phyloP scores from a whole-genome alignment of 768 basidiomycete species.

The Podaxis rugospora region DNA sequence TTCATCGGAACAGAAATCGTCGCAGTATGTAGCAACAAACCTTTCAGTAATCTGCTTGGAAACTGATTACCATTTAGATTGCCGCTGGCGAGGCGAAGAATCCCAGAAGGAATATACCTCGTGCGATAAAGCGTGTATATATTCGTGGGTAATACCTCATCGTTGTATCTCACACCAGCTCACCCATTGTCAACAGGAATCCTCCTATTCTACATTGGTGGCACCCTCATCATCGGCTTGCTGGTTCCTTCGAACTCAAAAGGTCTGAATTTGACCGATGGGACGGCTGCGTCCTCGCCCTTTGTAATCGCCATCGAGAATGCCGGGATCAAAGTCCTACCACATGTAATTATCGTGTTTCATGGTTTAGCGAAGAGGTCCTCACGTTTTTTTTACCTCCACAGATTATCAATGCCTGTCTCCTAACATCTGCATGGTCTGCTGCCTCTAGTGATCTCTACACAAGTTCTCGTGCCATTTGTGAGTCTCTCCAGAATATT shows the following conservation, averaged over 20 bases:
- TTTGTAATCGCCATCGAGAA: conserved; percentile 88
- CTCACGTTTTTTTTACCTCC: not conserved
- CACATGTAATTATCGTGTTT: conserved; percentile 49
- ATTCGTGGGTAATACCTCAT: conserved; percentile 38
- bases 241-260: conserved; percentile 72
- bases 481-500: conserved; percentile 35
- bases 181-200: conserved; percentile 51
- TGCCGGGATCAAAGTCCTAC: conserved; percentile 84
- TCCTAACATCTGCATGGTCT: conserved; percentile 90
- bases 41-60: not conserved
- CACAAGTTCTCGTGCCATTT: conserved; percentile 83
- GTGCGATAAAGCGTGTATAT: conserved; percentile 70
- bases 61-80: conserved; percentile 41
- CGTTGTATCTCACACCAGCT: not conserved
- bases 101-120: conserved; percentile 60
- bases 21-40: conserved; percentile 46
- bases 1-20: conserved; percentile 94
- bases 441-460: conserved; percentile 88
- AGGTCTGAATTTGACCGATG: conserved; percentile 44
- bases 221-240: conserved; percentile 76
- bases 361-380: not conserved
- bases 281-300: conserved; percentile 72
- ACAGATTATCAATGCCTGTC: conserved; percentile 75
- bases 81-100: conserved; percentile 92
- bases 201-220: conserved; percentile 69